Base-by-base conservation (phyloP, 1,284 basidiomycete genomes). In the Sporisorium sorghi region DNA sequence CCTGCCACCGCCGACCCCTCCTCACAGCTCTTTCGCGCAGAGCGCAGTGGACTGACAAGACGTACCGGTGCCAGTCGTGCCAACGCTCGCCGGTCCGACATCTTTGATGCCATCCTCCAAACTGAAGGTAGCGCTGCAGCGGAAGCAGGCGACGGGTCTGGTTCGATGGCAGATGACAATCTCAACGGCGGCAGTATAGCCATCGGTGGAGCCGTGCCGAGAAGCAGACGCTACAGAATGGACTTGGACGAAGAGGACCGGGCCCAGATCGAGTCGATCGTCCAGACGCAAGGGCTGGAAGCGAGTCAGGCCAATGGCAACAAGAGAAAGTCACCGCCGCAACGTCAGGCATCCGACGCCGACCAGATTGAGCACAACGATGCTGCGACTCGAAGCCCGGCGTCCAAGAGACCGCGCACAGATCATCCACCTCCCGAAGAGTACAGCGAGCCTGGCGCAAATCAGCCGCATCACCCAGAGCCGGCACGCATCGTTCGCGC, bases 241-340 rank as follows among this genome's bases (percentile, higher is more conserved):
- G 60, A 76, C 30, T 50, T 78, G 47, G 76, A 78, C 17, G 70
- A 76, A 28, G 62, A 75, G 21, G 76, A 78, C 30, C 48, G 65
- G 12, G 69, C 48, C 0, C 50, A 66, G 28, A 57, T 24, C 32
- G 47, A 72, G 35, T 48, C 63, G 5, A 23, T 40, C 14, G 49
- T 33, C 9, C 50, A 58, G 19, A 49, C 58, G 14, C 55, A 56
- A 37, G 47, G 5, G 4, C 12, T 47, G 0, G 57, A 55, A 40
- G 37, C 37, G 15, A 37, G 37, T 32, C 12, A 37, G n/a, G 15
- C 15, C 49, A 47, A 40, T 19, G 52, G 24, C 17, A 10, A 32
- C 53, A 70, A 70, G 51, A 24, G 67, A 21, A 70, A 64, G 53
- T 53, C 57, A 4, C 52, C 60, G 2, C 67, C 61, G n/a, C 52